Evolutionary conservation across 208 protist genomes (phyloP).

Genomic region (Borovskyia barvae): DNA sequence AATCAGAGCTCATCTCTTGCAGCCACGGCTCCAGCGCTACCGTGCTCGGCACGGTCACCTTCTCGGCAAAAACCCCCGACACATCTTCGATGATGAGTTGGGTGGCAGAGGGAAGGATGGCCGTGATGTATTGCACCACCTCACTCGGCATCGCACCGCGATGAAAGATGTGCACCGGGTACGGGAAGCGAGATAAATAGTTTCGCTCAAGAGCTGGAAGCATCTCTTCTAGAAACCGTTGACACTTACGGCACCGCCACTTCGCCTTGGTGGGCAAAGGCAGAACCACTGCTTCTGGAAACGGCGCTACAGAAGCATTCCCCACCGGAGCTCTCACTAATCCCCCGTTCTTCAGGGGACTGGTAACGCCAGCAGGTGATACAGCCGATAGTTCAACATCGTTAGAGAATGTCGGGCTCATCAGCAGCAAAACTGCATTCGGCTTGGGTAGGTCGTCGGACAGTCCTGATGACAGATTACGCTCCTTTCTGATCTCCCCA

Average conservation of each 20-base stretch:
- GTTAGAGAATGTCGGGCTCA: constrained; percentile 14
- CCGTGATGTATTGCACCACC: constrained; percentile 11
- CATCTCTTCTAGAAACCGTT: constrained; percentile 21
- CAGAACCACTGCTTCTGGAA: too few species aligned
- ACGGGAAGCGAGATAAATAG: constrained; percentile 30
- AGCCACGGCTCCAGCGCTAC: constrained; percentile 16
- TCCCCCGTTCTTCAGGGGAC: too few species aligned
- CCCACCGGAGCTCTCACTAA: too few species aligned
- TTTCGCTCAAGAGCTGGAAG: constrained; percentile 30
- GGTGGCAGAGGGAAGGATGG: constrained; percentile 12
- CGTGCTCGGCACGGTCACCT: constrained; percentile 2
- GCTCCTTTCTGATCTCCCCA: too few species aligned
- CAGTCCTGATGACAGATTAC: too few species aligned
- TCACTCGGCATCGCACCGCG: constrained; percentile 23
- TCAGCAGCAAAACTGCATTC: constrained; percentile 8
- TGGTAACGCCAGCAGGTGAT: too few species aligned
- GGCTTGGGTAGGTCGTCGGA: background rate
- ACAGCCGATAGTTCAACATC: too few species aligned
- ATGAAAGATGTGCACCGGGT: constrained; percentile 57
- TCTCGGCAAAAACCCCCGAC: constrained; percentile 2
- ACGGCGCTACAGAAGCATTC: too few species aligned
- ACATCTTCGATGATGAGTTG: constrained; percentile 43
- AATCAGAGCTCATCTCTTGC: constrained; percentile 1
- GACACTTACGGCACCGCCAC: constrained; percentile 6
- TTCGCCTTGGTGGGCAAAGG: too few species aligned